A percentile compares a stretch with the other conserved stretches of the same genome.
phyloP scores from a whole-genome alignment of 345 rosid species.

The Sonneratia alba region DNA sequence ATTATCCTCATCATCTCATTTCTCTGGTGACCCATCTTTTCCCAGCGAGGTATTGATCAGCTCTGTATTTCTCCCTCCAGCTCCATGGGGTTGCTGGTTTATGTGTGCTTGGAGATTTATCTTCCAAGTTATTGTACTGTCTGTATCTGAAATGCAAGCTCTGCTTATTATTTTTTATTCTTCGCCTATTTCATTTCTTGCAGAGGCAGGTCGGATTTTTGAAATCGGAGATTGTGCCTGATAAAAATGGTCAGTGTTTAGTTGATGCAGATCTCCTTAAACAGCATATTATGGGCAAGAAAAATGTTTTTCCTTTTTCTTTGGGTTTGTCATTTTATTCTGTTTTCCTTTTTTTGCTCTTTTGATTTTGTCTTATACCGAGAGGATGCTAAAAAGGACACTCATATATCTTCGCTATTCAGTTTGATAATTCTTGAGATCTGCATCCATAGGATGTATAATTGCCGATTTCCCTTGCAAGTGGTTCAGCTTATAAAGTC shows the following conservation, averaged over 20 bases:
- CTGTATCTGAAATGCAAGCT: neutral
- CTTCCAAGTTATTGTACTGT: neutral
- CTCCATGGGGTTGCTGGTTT: neutral
- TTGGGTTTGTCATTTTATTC: no score
- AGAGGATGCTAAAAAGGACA: no score
- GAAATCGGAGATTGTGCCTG: conserved; percentile 27
- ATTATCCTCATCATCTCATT: conserved; percentile 23
- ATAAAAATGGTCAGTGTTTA: conserved; percentile 29
- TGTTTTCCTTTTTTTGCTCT: no score
- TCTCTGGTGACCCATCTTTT: conserved; percentile 20
- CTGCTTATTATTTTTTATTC: neutral
- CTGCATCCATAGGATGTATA: no score
- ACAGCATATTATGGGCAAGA: no score
- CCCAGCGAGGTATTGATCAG: conserved; percentile 27
- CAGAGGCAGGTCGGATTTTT: conserved; percentile 41
- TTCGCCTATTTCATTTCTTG: conserved; percentile 12
- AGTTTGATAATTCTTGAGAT: no score
- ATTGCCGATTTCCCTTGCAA: no score
- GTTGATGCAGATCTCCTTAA: neutral
- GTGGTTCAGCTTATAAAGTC: no score
- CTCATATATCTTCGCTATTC: no score
- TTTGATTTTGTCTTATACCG: no score
- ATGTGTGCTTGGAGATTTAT: no score
- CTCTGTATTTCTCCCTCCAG: neutral
- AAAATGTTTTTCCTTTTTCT: no score